A percentile compares a stretch with the other conserved stretches of the same genome.
Evolutionary conservation across 2,329 filamentous ascomycete genomes (phyloP).

Genomic region (Magnaporthiopsis incrustans): DNA sequence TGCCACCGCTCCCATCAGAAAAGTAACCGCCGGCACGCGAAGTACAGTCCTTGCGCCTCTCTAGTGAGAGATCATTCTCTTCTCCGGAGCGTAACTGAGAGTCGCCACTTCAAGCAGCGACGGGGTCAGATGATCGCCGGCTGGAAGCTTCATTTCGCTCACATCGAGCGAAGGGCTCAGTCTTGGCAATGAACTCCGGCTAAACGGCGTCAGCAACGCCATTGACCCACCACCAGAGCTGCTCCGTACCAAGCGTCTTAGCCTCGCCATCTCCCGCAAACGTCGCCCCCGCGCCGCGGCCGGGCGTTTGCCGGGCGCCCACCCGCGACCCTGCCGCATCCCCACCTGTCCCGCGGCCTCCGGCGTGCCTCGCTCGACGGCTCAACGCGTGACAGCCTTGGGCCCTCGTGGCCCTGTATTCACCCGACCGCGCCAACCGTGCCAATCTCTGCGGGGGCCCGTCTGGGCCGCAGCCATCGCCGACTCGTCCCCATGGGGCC

Average conservation of each 20-base stretch:
- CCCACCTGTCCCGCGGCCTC: background rate
- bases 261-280: slow-evolving; percentile 2
- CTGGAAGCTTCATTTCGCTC: no score
- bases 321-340: background rate
- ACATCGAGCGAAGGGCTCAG: background rate
- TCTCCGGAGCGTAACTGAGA: background rate
- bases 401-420: background rate
- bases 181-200: slow-evolving; percentile 4
- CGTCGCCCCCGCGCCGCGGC: no score
- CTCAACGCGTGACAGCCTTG: background rate
- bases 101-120: no score
- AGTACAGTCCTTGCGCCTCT: no score
- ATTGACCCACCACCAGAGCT: background rate
- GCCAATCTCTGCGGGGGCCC: no score
- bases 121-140: background rate
- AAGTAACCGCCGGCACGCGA: no score
- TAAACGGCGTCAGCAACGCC: background rate
- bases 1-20: no score
- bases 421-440: background rate
- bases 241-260: slow-evolving; percentile 7
- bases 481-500: background rate
- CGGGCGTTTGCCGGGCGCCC: no score
- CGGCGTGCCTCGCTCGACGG: background rate
- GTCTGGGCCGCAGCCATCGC: background rate
- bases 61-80: no score